These are phyloP conservation scores for Colletotrichum sp. DNA, from an alignment of 2,329 filamentous ascomycete species.

Conservation along the genomic window DNA sequence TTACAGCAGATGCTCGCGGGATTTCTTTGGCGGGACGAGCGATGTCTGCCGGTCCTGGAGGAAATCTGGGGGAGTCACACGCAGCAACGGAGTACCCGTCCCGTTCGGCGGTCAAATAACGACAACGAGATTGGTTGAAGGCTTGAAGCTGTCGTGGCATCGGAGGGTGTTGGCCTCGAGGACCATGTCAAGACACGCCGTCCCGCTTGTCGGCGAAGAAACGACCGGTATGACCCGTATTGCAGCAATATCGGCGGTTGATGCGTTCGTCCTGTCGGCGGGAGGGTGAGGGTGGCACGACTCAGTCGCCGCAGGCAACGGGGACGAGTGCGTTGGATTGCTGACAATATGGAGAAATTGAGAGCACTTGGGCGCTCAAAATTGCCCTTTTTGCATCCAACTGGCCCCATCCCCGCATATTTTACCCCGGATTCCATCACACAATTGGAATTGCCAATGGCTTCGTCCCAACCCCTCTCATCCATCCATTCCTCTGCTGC, in stretches of 20 bases:
- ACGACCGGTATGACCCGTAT: not conserved
- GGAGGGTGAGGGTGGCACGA: not conserved
- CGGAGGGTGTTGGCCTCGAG: not conserved
- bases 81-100: not conserved
- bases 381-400: not conserved
- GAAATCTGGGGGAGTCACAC: constrained; percentile 1
- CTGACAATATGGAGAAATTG: not conserved
- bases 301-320: not conserved
- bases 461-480: not conserved
- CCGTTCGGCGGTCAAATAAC: not conserved
- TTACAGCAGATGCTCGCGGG: constrained; percentile 1
- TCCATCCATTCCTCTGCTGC: not conserved
- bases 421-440: constrained; percentile 19
- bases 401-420: not conserved
- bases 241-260: not conserved
- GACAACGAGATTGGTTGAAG: not conserved
- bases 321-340: not conserved
- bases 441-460: constrained; percentile 15
- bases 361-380: not conserved
- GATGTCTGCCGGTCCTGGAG: constrained; percentile 11
- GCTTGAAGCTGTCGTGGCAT: not conserved
- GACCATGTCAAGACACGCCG: not conserved
- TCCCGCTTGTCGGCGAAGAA: not conserved
- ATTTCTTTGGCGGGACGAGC: constrained; percentile 35
- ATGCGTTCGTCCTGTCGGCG: constrained; percentile 12